Base-by-base conservation (phyloP, 345 rosid genomes). In the Limnanthes douglasii region DNA sequence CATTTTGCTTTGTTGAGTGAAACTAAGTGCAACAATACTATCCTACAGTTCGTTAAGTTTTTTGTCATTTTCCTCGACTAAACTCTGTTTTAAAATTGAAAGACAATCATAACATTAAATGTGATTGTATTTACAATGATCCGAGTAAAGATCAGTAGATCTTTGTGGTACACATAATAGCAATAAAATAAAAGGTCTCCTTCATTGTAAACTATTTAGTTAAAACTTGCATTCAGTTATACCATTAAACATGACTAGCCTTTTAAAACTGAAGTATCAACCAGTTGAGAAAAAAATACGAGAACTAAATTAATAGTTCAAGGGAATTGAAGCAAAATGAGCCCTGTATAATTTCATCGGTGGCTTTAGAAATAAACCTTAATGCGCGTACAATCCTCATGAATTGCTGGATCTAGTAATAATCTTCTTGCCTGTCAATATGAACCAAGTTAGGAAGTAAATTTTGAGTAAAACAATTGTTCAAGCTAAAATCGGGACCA, bases 41-140 rank as follows among this genome's bases (percentile, higher is more conserved):
- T 85, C 94, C 70, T 80, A 94, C 56, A 85, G 72, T 56, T 90
- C 99, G 56, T 80, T 84, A 41, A 90, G 78, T 62, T 69, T 85
- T 60, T 85, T 90, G 62, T 90, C 99, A 60, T 90, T 81, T 63
- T 78, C 96, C 73, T 78, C 88, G 3, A 78, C 79, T 72, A 90
- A 59, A 69, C 70, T 85, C 99, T 90, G 57, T 31, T 12, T n/a
- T n/a, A n/a, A n/a, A n/a, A 37, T 11, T 15, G 22, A 29, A 44
- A 24, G 25, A 20, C 30, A 2, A 30, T n/a, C n/a, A 24, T 16
- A 9, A 41, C 26, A 46, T 16, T 25, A 36, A 36, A 11, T 10
- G 32, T 32, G 37, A 53, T 37, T 10, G 29, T 11, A 12, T 25
- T 24, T 24, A 24, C 12, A 27, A n/a, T 27, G 2, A 27, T 9